phyloP scores from a whole-genome alignment of 768 basidiomycete genomes.

The Lyophyllum atratum region DNA sequence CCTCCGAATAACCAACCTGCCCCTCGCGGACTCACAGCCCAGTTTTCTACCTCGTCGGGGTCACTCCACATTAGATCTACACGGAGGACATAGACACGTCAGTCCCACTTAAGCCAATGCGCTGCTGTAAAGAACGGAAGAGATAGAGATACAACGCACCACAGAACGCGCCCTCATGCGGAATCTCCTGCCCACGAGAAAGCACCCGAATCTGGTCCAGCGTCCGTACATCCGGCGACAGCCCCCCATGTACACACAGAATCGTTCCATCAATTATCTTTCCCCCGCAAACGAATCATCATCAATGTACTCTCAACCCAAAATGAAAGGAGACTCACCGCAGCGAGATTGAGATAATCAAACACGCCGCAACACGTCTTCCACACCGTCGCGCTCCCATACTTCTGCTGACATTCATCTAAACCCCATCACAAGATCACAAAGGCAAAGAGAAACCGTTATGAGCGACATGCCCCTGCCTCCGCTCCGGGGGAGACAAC shows the following conservation, averaged over 20 bases:
- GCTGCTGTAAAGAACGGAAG: background rate
- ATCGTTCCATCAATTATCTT: conserved; percentile 94
- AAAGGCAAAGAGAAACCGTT: too few relatives aligned
- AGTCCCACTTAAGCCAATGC: background rate
- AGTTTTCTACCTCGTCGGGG: conserved; percentile 91
- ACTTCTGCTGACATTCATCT: conserved; percentile 99
- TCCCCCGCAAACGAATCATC: too few relatives aligned
- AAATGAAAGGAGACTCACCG: conserved; percentile 65
- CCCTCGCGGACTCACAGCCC: conserved; percentile 96
- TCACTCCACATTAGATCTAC: conserved; percentile 99
- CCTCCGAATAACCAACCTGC: conserved; percentile 95
- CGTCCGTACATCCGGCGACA: conserved; percentile 94
- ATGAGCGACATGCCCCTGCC: too few relatives aligned
- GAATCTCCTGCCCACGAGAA: conserved; percentile 95
- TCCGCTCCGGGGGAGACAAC: too few relatives aligned
- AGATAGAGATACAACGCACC: conserved; percentile 42
- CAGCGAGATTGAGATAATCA: conserved; percentile 93
- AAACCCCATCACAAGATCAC: background rate
- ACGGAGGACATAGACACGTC: background rate
- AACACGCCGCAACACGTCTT: conserved; percentile 97
- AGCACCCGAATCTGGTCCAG: conserved; percentile 93
- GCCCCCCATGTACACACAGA: conserved; percentile 93
- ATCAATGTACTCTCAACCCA: too few relatives aligned
- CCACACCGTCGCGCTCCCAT: conserved; percentile 94
- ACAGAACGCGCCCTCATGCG: conserved; percentile 98